Evolutionary conservation across 2,329 filamentous ascomycete species (phyloP).

Genomic region (Ceratocystis alfenasii): DNA sequence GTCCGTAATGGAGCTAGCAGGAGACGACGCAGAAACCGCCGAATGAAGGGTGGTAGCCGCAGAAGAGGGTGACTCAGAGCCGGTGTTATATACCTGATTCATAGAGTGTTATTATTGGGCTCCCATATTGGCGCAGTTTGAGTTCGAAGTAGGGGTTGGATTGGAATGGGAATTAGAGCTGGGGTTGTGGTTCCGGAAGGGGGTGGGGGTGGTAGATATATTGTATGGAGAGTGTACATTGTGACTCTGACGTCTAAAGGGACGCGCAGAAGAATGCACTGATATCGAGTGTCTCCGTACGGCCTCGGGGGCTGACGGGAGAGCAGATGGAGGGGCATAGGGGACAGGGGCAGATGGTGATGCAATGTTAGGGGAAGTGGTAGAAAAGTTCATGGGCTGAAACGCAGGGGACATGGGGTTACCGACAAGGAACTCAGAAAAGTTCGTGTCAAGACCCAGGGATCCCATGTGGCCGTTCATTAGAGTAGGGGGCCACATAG

Average conservation of each 20-base stretch:
- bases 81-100: slow-evolving; percentile 31
- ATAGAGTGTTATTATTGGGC: slow-evolving; percentile 21
- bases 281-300: slow-evolving; percentile 17
- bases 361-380: slow-evolving; percentile 5
- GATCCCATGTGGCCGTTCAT: slow-evolving; percentile 35
- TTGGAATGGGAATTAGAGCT: not conserved
- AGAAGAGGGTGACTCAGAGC: slow-evolving; percentile 62
- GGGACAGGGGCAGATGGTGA: slow-evolving; percentile 5
- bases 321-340: not conserved
- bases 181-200: not conserved
- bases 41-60: slow-evolving; percentile 48
- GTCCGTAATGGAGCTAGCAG: slow-evolving; percentile 54
- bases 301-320: slow-evolving; percentile 2
- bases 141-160: not conserved
- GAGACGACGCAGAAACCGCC: slow-evolving; percentile 37
- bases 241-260: not conserved
- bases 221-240: not conserved
- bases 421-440: slow-evolving; percentile 22
- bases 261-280: not conserved
- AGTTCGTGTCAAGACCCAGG: slow-evolving; percentile 21
- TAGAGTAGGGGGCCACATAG: slow-evolving; percentile 59
- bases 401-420: slow-evolving; percentile 20
- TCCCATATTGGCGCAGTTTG: slow-evolving; percentile 14
- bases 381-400: slow-evolving; percentile 19
- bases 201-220: not conserved